Evolutionary conservation across 2,329 filamentous ascomycete species (phyloP).

Genomic region (Chalara sp.): DNA sequence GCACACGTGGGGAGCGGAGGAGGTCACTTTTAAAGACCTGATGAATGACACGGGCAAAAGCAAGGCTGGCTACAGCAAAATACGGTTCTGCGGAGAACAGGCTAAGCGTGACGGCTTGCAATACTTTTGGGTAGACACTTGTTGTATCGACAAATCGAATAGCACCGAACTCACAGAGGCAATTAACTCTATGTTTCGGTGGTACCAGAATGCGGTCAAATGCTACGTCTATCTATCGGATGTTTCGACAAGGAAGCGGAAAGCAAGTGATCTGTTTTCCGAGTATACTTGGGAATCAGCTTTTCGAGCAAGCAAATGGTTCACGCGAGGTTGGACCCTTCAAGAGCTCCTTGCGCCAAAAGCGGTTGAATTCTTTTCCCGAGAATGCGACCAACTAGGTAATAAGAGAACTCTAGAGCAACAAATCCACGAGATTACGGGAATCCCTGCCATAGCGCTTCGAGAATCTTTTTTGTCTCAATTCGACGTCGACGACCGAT

Average conservation of each 20-base stretch:
- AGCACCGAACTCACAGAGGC: too few species aligned
- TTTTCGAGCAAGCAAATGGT: not conserved
- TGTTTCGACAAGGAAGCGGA: not conserved
- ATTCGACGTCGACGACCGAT: not conserved
- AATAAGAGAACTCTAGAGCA: not conserved
- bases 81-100: not conserved
- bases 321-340: not conserved
- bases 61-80: not conserved
- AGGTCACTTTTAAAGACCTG: slow-evolving; percentile 24
- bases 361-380: too few species aligned
- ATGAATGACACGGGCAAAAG: not conserved
- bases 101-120: not conserved
- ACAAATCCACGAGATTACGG: not conserved
- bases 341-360: too few species aligned
- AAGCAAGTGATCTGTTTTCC: not conserved
- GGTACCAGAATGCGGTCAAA: not conserved
- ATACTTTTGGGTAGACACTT: not conserved
- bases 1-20: too few species aligned
- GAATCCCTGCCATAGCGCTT: not conserved
- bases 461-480: not conserved
- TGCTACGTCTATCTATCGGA: too few species aligned
- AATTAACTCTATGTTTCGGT: too few species aligned
- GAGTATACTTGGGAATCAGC: not conserved
- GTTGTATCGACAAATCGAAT: too few species aligned
- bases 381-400: not conserved